These are phyloP conservation scores for Ceratobasidium sp. DNA, from an alignment of 1,284 basidiomycete species.

Conservation along the genomic window DNA sequence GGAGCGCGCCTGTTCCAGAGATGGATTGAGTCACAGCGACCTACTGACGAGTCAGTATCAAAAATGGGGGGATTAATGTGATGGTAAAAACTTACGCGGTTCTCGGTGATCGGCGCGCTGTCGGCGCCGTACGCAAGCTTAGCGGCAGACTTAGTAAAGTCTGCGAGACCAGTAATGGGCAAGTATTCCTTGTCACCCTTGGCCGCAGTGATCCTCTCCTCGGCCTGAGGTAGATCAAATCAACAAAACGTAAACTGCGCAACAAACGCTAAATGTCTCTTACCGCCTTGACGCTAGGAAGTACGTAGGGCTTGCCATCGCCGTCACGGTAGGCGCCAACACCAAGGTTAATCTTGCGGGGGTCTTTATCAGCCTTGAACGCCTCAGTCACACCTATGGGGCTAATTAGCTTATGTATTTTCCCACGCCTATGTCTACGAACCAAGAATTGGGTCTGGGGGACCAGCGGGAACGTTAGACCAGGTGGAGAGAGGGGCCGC, in stretches of 20 bases:
- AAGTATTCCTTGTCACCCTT: slow-evolving; percentile 97
- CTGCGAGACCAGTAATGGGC: slow-evolving; percentile 91
- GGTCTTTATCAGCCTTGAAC: slow-evolving; percentile 92
- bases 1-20: slow-evolving; percentile 97
- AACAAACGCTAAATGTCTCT: slow-evolving; percentile 47
- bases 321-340: slow-evolving; percentile 96
- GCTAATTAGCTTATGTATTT: slow-evolving; percentile 5
- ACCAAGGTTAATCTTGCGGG: slow-evolving; percentile 97
- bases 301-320: slow-evolving; percentile 94
- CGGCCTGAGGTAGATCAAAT: slow-evolving; percentile 69
- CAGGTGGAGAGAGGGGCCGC: slow-evolving; percentile 74
- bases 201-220: slow-evolving; percentile 75
- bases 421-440: slow-evolving; percentile 52
- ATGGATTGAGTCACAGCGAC: slow-evolving; percentile 95
- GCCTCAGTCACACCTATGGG: slow-evolving; percentile 86
- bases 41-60: slow-evolving; percentile 60
- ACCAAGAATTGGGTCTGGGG: slow-evolving; percentile 96
- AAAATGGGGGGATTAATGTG: slow-evolving; percentile 31
- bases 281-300: slow-evolving; percentile 90
- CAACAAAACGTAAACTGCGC: not conserved
- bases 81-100: slow-evolving; percentile 71
- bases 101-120: slow-evolving; percentile 79
- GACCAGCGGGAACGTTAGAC: slow-evolving; percentile 87
- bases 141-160: slow-evolving; percentile 91
- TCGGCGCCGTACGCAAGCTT: slow-evolving; percentile 93